These are phyloP conservation scores for Cryphonectria radicalis DNA, from an alignment of 2,329 filamentous ascomycete species.

Conservation along the genomic window DNA sequence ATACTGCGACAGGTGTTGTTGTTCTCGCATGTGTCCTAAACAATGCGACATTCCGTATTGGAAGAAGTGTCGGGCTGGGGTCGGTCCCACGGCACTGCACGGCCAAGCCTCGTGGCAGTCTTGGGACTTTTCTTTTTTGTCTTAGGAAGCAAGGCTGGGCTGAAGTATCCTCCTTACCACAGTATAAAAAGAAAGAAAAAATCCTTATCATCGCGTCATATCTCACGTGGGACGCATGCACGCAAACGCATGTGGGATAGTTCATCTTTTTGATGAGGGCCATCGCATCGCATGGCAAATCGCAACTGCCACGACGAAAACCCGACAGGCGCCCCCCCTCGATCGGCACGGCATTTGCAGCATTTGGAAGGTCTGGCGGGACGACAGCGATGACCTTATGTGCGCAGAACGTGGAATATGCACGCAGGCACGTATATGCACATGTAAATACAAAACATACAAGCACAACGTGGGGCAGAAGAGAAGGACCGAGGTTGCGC, in stretches of 20 bases:
- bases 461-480: background rate
- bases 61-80: slow-evolving; percentile 3
- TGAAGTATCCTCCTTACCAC: background rate
- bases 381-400: background rate
- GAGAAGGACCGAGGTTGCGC: background rate
- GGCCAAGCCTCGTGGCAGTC: slow-evolving; percentile 1
- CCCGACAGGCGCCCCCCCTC: background rate
- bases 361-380: slow-evolving; percentile 6
- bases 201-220: background rate
- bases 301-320: background rate
- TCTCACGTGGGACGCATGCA: slow-evolving; percentile 5
- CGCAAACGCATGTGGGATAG: background rate
- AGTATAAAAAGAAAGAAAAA: background rate
- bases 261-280: background rate
- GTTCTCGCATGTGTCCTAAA: background rate
- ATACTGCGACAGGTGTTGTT: background rate
- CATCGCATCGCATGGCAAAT: background rate
- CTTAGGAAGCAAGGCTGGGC: background rate
- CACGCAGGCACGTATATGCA: background rate
- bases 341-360: slow-evolving; percentile 9
- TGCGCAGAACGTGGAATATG: background rate
- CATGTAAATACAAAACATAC: background rate
- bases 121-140: background rate
- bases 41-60: slow-evolving; percentile 5
- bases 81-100: background rate